A percentile compares a stretch with the other conserved stretches of the same genome.
These are phyloP conservation scores for Trichoderma simmonsii DNA, from an alignment of 2,329 filamentous ascomycete genomes.

Conservation along the genomic window DNA sequence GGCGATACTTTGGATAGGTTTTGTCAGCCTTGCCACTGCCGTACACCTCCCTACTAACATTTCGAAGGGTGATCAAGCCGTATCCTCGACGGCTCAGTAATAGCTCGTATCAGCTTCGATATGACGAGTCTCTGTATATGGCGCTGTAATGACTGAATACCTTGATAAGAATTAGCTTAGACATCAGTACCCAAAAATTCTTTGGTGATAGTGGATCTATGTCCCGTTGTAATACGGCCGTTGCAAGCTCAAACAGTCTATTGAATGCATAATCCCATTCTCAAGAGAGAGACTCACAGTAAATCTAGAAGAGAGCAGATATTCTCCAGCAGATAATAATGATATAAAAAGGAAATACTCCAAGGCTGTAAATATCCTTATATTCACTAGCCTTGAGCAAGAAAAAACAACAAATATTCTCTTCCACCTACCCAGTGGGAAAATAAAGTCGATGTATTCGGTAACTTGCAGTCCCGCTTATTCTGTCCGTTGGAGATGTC, in stretches of 20 bases:
- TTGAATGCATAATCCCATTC: neutral
- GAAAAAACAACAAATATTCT: neutral
- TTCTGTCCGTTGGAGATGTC: neutral
- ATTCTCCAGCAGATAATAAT: neutral
- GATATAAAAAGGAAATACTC: neutral
- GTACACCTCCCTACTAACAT: neutral
- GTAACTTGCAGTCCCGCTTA: neutral
- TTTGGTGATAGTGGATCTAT: too few species aligned
- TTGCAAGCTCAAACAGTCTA: neutral
- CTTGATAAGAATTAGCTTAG: neutral
- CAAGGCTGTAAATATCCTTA: neutral
- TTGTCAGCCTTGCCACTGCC: neutral
- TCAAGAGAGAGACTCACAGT: neutral
- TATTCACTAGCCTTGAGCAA: neutral
- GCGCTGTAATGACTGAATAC: neutral
- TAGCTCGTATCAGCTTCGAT: neutral
- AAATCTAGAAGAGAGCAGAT: neutral
- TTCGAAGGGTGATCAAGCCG: neutral
- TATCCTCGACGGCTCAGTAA: neutral
- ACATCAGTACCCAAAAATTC: rapidly evolving
- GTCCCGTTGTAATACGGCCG: neutral
- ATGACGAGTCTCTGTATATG: neutral
- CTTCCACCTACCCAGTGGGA: neutral
- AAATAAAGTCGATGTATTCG: neutral
- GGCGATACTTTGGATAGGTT: neutral